Evolutionary conservation across 371 early-diverging fungal genomes (phyloP), one percentile per base, ranked within the genome.

Genomic region (Sporodiniella umbellata): DNA sequence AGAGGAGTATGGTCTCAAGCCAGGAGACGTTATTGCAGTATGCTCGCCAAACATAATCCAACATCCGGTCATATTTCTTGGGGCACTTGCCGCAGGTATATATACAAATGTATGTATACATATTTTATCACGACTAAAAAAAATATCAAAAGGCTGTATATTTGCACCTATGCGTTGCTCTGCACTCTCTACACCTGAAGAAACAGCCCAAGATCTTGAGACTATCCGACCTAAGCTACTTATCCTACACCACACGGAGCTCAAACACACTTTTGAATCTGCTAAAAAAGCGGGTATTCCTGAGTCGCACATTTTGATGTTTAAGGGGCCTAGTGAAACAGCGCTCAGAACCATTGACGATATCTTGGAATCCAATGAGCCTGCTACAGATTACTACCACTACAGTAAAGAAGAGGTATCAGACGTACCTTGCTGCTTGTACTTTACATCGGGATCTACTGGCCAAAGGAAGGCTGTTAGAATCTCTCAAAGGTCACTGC

Each of bases 1-100:
- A 10, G 24, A 7, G 12, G 33, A 30, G 2, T 51, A 48, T 47
- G 17, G 37, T 5, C 66, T 89, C 21, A 56, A 79, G 42, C 68
- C 58, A 31, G 78, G 85, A 33, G 83, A 88, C 52, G 83, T 84
- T 1, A 65, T 87, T n/a, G 86, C 78, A n/a, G 57, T 86, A 22
- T 80, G 78, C 33, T 60, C 85, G 31, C 84, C 82, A 43, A 89
- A 88, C 66, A 39, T 50, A 7, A 42, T 60, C n/a, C 50, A 60
- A 30, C 56, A 56, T 22, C 26, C 48, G 5, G 33, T 48, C 0
- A 4, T 55, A 2, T 1, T 52, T 8, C 56, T 56, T 18, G 56
- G 45, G 1, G 33, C 33, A 19, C 31, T 58, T 10, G 50, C 67
- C 25, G 54, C 50, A 43, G 59, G 59, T 58, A 58, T n/a, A n/a